Percentiles rank a stretch among this genome's conserved stretches.
Conservation (phyloP, 305 asterid genomes). For the Stenogyne calaminthoides region DNA sequence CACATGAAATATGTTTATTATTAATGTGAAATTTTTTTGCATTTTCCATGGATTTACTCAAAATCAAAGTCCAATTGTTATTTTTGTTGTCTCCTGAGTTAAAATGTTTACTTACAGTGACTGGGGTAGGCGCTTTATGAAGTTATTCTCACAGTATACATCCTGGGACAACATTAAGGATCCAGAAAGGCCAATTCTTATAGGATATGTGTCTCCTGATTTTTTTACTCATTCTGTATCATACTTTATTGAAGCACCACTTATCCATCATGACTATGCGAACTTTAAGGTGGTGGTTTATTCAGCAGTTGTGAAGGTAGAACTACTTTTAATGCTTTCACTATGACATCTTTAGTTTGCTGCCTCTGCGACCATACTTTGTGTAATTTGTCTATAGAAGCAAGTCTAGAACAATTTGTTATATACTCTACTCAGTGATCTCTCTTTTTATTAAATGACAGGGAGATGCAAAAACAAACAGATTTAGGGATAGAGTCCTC, state of each 20-base stretch:
- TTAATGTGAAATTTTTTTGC: not conserved
- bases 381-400: conserved; percentile 5
- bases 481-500: conserved; percentile 84
- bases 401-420: conserved; percentile 3
- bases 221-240: conserved; percentile 98
- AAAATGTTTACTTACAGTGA: conserved; percentile 63
- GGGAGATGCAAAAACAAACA: conserved; percentile 97
- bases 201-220: conserved; percentile 99
- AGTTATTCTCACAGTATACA: conserved; percentile 73
- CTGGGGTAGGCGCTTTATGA: conserved; percentile 98
- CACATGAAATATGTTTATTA: not conserved
- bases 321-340: conserved; percentile 19
- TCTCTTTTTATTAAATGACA: conserved; percentile 35
- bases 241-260: conserved; percentile 94
- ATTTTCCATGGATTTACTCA: not conserved
- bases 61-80: not conserved
- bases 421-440: not conserved
- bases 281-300: conserved; percentile 90
- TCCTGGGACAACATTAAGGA: conserved; percentile 95
- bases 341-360: conserved; percentile 23
- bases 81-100: conserved; percentile 12
- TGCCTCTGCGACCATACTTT: conserved; percentile 14
- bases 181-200: conserved; percentile 81
- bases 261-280: conserved; percentile 71
- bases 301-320: conserved; percentile 98